Evolutionary conservation across 2,329 filamentous ascomycete genomes (phyloP), one percentile per base, ranked within the genome.

Genomic region (Monosporascus sp.): DNA sequence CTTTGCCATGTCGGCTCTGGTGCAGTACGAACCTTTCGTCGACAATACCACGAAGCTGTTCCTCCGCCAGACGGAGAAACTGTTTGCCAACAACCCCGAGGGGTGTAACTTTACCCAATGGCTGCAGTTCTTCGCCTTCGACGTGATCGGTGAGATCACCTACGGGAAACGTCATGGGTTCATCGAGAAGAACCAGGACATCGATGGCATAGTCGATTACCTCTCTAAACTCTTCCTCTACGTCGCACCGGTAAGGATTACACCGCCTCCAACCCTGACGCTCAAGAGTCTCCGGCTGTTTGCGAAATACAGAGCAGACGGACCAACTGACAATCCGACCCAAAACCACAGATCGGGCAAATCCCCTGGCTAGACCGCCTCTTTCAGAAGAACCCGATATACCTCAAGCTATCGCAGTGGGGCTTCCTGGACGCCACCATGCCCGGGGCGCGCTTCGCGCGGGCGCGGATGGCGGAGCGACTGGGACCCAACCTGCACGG

Each of bases 91-190:
- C 22, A 71, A 72, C 24, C 52, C 59, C 1, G 59, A 67, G 8
- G 68, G 70, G 24, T 88, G 84, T 62, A 81, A 89, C 63, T 86
- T 90, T 52, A 82, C 83, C 1, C 74, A 77, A 53, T 91, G 88
- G 88, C 72, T 92, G 53, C 88, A 92, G 63, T 91, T 85, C 65
- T 91, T 89, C 60, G 89, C 89, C 0, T 92, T 92, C 62, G 89
- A 92, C 64, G 88, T 91, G 15, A 90, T 90, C 56, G 87, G 87
- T 6, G 84, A 89, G 56, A 81, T 91, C 62, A 90, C 87, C 0
- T 91, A 89, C 70, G 84, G 82, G 66, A 89, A 89, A 66, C 77
- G 86, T 0, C 79, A 90, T 53, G 89, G 89, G 0, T 92, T 92
- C 58, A 71, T 92, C 2, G 87, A 92, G 67, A 79, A 81, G 64